Evolutionary conservation across 2,329 filamentous ascomycete genomes (phyloP).

Genomic region (Claviceps humidiphila): DNA sequence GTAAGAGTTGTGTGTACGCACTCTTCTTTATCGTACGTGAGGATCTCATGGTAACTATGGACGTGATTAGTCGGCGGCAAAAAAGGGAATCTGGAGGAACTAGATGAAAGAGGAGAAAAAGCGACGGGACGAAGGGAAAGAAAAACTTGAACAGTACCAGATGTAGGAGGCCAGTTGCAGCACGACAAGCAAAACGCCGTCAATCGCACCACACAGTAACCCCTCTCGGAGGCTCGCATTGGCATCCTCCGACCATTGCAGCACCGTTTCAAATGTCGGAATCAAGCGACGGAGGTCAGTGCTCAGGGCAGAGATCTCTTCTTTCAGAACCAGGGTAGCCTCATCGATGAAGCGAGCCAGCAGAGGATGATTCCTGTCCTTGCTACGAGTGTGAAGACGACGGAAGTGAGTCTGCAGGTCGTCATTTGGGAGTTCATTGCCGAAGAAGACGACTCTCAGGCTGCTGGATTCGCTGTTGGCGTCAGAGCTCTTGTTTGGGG

Average conservation of each 20-base stretch:
- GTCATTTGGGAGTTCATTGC: slow-evolving; percentile 4
- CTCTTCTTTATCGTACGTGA: background rate
- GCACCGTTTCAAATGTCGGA: slow-evolving; percentile 24
- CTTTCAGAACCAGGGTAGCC: background rate
- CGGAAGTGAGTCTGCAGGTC: background rate
- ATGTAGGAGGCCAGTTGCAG: slow-evolving; percentile 29
- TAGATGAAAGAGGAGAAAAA: background rate
- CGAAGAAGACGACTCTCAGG: background rate
- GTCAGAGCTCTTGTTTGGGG: background rate
- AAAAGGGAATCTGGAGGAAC: background rate
- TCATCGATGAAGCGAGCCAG: slow-evolving; percentile 2
- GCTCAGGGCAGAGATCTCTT: background rate
- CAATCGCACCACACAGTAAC: slow-evolving; percentile 27
- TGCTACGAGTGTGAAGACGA: background rate
- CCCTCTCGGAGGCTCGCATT: slow-evolving; percentile 24
- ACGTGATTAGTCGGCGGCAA: background rate
- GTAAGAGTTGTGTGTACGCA: slow-evolving; percentile 12
- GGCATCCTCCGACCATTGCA: slow-evolving; percentile 17
- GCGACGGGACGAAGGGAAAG: background rate
- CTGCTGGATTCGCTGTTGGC: background rate
- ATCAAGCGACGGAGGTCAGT: slow-evolving; percentile 15
- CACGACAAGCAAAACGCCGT: slow-evolving; percentile 28
- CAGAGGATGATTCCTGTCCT: background rate
- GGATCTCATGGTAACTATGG: background rate
- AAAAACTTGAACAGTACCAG: slow-evolving; percentile 18